Base-by-base conservation (phyloP, 805 yeast species). In the Candida loeiensis region DNA sequence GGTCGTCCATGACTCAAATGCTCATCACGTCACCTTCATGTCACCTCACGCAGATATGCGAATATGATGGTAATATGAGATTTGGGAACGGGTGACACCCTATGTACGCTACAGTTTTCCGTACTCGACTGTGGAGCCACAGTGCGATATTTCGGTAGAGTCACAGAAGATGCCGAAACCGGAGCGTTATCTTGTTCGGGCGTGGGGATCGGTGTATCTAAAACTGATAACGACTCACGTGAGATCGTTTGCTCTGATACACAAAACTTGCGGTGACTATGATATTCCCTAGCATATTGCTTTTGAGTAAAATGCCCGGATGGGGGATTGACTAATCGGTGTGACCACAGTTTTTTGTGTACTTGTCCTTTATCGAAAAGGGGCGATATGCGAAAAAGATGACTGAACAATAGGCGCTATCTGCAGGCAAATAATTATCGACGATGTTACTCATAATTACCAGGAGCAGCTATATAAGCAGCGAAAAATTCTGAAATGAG, bases 361-460 rank as follows among this genome's bases (percentile, higher is more conserved):
- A 9, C 24, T 21, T 21, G 24, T 21, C 9, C 24, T 7, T 24
- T 19, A 26, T 27, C 21, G 20, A 26, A 36, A 36, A 36, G 39
- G 39, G 39, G 39, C 24, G 11, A 17, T 11, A 8, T 13, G 29
- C n/a, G 15, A 32, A 37, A 37, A 37, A 16, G 27, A 32, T 37
- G 40, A 37, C 40, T 37, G 40, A 37, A 30, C 12, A 12, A 15
- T 5, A 8, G 12, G 19, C 16, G 28, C 29, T 34, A 13, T 34
- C 25, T 37, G 40, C 34, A 37, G 34, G 33, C 19, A 8, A 15
- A 15, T 4, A 14, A 14, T 13, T 18, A 21, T 36, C 33, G 31
- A 37, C 35, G 33, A 17, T 19, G 26, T 34, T 34, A 34, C 36
- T 34, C 36, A 34, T 34, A 20, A 15, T 27, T 22, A 6, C 20